Base-by-base conservation (phyloP, 768 basidiomycete genomes). In the Phallus indusiatus region DNA sequence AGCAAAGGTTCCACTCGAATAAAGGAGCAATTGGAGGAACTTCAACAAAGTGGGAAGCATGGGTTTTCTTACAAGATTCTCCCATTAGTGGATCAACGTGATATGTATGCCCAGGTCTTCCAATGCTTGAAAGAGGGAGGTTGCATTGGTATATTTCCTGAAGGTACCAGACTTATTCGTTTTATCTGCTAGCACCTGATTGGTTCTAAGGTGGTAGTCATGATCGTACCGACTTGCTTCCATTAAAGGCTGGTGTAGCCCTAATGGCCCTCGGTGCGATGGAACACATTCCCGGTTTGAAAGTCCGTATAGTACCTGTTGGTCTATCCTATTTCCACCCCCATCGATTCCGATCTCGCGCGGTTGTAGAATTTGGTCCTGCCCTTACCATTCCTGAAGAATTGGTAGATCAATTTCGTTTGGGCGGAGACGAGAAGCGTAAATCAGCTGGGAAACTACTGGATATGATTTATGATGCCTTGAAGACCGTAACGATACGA, bases 231-330 rank as follows among this genome's bases (percentile, higher is more conserved):
- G 94, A 98, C 71, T 80, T 98, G 53, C 81, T 98, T 18, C 96
- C 96, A 1, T 79, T 99, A 46, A 99, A 99, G 73, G 96, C 96
- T 28, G 96, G 96, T 5, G 94, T 98, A 36, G 89, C 94, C 1
- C 82, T 98, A 66, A 98, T 99, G 94, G 94, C 96, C 21, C 79
- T 99, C 9, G 96, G 96, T 22, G 94, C 96, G 5, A 95, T 98
- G 92, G 90, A 90, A 10, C 88, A 88, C 62, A 83, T 97, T 68
- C 85, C 93, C 5, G 81, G 76, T 60, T 77, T 94, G 36, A 82
- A 84, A 63, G 93, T 99, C 68, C 90, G 91, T 70, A 91, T 99
- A 62, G 94, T 83, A 11, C 83, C 82, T 24, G 81, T 83, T 60
- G 83, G 83, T 11, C 65, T 81, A 61, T 69, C 78, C 64, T 94